Evolutionary conservation across 2,329 filamentous ascomycete genomes (phyloP).

Genomic region (Colletotrichum shisoi): DNA sequence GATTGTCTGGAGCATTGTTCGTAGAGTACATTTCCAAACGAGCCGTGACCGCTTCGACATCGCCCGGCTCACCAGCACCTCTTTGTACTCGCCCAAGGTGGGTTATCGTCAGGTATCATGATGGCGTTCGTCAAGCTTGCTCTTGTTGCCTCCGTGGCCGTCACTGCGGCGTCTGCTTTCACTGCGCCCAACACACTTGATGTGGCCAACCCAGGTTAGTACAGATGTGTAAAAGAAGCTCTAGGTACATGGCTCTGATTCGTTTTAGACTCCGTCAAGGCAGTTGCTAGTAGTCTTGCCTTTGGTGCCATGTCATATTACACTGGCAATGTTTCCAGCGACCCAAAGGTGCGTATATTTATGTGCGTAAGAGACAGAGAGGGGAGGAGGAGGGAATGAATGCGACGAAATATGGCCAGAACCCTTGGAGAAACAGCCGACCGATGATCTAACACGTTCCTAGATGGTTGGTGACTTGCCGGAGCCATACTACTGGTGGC

Average conservation of each 20-base stretch:
- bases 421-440: background rate
- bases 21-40: background rate
- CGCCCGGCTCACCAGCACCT: background rate
- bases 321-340: slow-evolving; percentile 66
- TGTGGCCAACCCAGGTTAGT: slow-evolving; percentile 49
- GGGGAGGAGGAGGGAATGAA: no score
- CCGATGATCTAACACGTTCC: slow-evolving; percentile 10
- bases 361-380: no score
- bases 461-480: slow-evolving; percentile 69
- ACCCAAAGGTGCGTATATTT: slow-evolving; percentile 50
- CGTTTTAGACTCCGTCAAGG: slow-evolving; percentile 65
- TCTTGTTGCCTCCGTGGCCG: slow-evolving; percentile 39
- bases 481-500: slow-evolving; percentile 74
- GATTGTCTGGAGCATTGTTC: background rate
- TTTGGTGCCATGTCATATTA: slow-evolving; percentile 70
- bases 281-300: slow-evolving; percentile 67
- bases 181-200: slow-evolving; percentile 52
- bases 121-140: slow-evolving; percentile 28
- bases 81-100: background rate
- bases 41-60: background rate
- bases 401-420: no score
- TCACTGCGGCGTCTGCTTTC: slow-evolving; percentile 43
- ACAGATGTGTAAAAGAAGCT: no score
- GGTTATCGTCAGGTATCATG: background rate
- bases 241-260: slow-evolving; percentile 25